These are phyloP conservation scores for Neoarthrinium moseri DNA, from an alignment of 2,329 filamentous ascomycete genomes.

Conservation along the genomic window DNA sequence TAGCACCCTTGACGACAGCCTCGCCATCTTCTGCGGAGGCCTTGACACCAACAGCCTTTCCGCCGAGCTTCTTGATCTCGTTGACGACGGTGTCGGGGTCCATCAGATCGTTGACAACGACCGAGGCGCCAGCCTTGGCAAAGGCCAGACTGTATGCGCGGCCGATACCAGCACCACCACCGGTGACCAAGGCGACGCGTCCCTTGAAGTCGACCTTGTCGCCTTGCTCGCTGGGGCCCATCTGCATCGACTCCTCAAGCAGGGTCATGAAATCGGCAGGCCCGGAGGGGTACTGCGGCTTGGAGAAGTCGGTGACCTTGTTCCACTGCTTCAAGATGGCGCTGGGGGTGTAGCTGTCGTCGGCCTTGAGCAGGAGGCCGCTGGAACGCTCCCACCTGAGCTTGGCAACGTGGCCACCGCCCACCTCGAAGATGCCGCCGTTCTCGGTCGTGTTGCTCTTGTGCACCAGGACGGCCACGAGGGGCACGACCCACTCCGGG, in stretches of 20 bases:
- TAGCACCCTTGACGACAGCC: constrained; percentile 84
- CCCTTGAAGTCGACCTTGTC: constrained; percentile 79
- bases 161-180: constrained; percentile 86
- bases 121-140: constrained; percentile 76
- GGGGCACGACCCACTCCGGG: constrained; percentile 92
- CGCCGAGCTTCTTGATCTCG: constrained; percentile 88
- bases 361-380: constrained; percentile 86
- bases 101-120: constrained; percentile 95
- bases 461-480: constrained; percentile 87
- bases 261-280: constrained; percentile 85
- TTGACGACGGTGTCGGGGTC: constrained; percentile 88
- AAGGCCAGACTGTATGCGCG: constrained; percentile 88
- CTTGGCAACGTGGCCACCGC: constrained; percentile 90
- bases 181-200: constrained; percentile 83
- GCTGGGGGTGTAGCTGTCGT: constrained; percentile 82
- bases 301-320: constrained; percentile 80
- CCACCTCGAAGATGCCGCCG: constrained; percentile 89
- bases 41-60: constrained; percentile 89
- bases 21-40: constrained; percentile 93
- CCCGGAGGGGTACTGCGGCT: constrained; percentile 79
- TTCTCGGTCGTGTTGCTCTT: constrained; percentile 79
- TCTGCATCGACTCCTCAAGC: constrained; percentile 78
- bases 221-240: constrained; percentile 69
- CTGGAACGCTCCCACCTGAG: constrained; percentile 91
- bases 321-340: constrained; percentile 89